phyloP scores from a whole-genome alignment of 139 green algal species.

The Chlamydomonas sp. region DNA sequence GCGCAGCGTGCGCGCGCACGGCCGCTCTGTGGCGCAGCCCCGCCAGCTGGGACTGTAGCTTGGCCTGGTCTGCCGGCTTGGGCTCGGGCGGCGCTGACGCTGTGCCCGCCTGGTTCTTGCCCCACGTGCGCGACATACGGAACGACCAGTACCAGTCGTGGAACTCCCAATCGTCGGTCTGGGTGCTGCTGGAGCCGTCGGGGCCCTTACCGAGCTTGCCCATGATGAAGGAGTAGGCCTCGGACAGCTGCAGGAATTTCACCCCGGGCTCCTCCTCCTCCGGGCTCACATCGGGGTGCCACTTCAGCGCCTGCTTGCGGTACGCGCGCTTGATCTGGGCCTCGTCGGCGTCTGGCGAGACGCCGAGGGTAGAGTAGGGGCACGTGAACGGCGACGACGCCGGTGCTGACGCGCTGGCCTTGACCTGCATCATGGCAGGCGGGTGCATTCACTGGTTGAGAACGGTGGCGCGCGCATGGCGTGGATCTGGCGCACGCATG shows the following conservation, averaged over 20 bases:
- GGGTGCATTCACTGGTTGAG: too few species aligned
- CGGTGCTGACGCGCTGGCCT: too few species aligned
- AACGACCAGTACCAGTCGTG: conserved; percentile 12
- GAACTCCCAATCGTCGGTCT: neutral
- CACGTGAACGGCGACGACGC: too few species aligned
- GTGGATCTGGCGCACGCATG: too few species aligned
- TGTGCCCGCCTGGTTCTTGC: neutral
- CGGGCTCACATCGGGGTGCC: conserved; percentile 6
- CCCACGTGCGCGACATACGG: neutral
- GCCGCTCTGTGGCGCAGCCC: conserved; percentile 1
- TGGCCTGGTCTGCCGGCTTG: neutral
- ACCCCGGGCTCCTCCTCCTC: neutral
- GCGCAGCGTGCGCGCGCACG: neutral
- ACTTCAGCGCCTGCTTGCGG: conserved; percentile 1
- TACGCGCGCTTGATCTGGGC: conserved; percentile 2
- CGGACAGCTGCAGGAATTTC: conserved; percentile 7
- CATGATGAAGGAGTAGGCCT: conserved; percentile 1
- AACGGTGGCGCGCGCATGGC: too few species aligned
- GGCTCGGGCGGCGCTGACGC: neutral
- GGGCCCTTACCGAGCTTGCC: neutral
- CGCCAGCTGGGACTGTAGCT: neutral
- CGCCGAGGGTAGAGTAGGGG: conserved; percentile 1
- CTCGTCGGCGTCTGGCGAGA: neutral
- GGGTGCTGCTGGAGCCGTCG: neutral
- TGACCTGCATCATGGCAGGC: too few species aligned